Evolutionary conservation across 768 basidiomycete species (phyloP).

Genomic region (Lactifluus subvellereus): DNA sequence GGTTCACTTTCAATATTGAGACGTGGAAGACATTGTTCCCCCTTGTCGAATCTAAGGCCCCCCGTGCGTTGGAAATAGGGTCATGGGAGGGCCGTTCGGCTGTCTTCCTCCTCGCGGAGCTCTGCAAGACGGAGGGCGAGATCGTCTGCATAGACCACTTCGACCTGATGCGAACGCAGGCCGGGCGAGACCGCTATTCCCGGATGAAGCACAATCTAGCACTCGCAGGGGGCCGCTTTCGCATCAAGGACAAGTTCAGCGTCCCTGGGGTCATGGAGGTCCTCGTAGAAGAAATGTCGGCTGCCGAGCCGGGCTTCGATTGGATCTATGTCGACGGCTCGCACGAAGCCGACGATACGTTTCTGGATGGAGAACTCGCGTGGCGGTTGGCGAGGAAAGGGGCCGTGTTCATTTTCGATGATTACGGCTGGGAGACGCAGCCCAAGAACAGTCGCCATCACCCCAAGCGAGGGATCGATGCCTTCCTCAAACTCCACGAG

Average conservation of each 20-base stretch:
- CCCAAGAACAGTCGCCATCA: conserved; percentile 45
- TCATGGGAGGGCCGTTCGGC: conserved; percentile 55
- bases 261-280: conserved; percentile 44
- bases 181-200: conserved; percentile 34
- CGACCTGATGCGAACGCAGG: conserved; percentile 45
- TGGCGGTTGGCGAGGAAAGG: conserved; percentile 50
- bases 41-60: too few species aligned
- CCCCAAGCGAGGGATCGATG: conserved; percentile 51
- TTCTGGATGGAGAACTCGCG: conserved; percentile 54
- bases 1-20: too few species aligned
- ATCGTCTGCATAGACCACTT: conserved; percentile 56
- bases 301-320: conserved; percentile 41
- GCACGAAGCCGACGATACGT: conserved; percentile 53
- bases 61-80: too few species aligned
- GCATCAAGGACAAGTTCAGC: conserved; percentile 48
- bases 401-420: conserved; percentile 51
- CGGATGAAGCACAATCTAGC: conserved; percentile 45
- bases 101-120: conserved; percentile 42
- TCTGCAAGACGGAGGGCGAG: conserved; percentile 41
- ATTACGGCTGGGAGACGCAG: conserved; percentile 49
- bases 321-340: conserved; percentile 58
- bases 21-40: too few species aligned
- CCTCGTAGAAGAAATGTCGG: conserved; percentile 41
- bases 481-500: conserved; percentile 45
- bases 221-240: conserved; percentile 40